Percentiles rank a stretch among this genome's conserved stretches.
Evolutionary conservation across 2,329 filamentous ascomycete species (phyloP).

Genomic region (Ophiostoma himal-ulmi): DNA sequence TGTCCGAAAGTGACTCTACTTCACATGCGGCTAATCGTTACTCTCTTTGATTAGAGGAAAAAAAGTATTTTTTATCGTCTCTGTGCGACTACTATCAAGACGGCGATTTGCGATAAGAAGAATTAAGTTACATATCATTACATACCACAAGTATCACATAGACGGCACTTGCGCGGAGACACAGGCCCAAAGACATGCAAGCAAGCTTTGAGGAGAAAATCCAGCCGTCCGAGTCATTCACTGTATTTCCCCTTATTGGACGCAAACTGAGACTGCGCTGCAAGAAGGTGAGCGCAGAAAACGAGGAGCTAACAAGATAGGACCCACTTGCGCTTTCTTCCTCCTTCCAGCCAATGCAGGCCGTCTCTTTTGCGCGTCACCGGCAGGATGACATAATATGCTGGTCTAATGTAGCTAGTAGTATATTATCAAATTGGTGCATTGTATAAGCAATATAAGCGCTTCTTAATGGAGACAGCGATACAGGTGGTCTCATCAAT

Average conservation of each 20-base stretch:
- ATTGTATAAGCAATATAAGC: background rate
- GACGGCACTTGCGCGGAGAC: background rate
- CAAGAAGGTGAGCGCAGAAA: background rate
- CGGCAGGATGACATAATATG: background rate
- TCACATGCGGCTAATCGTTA: background rate
- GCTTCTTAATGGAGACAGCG: background rate
- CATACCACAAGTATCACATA: no score
- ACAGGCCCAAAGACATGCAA: background rate
- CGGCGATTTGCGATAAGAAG: conserved; percentile 1
- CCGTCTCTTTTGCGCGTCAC: background rate
- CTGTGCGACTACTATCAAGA: background rate
- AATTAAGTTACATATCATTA: no score
- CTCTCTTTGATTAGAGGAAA: background rate
- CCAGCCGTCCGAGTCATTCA: background rate
- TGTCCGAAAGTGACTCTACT: background rate
- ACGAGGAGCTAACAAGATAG: background rate
- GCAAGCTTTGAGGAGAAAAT: background rate
- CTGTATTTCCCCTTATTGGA: background rate
- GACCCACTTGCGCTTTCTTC: conserved; percentile 6
- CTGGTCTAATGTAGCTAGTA: background rate
- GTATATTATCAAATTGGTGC: background rate
- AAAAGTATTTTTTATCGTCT: background rate
- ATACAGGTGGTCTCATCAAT: background rate
- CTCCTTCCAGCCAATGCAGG: conserved; percentile 1
- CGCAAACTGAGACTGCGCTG: background rate